These are phyloP conservation scores for Chloranthus sessilifolius DNA, from an alignment of 164 flowering plant genomes.

Conservation along the genomic window DNA sequence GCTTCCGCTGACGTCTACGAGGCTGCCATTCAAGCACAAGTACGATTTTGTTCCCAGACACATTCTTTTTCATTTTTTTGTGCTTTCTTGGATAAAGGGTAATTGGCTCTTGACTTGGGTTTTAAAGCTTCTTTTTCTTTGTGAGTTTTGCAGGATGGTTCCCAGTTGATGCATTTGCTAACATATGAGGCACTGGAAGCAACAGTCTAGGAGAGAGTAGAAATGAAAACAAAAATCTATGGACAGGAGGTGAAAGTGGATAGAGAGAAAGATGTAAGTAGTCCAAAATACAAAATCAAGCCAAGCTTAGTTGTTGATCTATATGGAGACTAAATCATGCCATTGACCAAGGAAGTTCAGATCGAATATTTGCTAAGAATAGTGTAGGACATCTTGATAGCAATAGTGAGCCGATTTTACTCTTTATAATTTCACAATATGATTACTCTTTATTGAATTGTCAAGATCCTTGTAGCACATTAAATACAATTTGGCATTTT, in stretches of 20 bases:
- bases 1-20: conserved; percentile 54
- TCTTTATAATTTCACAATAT: no score
- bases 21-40: conserved; percentile 67
- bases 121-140: background rate
- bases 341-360: conserved; percentile 82
- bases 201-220: conserved; percentile 55
- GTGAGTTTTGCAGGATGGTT: conserved; percentile 43
- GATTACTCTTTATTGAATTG: no score
- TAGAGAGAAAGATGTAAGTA: conserved; percentile 18
- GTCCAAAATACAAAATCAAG: conserved; percentile 59
- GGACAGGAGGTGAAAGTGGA: conserved; percentile 46
- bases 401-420: no score
- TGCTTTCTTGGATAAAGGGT: background rate
- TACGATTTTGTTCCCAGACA: conserved; percentile 15
- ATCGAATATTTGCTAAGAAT: conserved; percentile 62
- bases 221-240: conserved; percentile 54
- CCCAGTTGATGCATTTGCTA: conserved; percentile 47
- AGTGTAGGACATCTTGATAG: no score
- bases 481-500: no score
- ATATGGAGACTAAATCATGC: conserved; percentile 89
- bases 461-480: no score
- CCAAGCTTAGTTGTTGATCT: conserved; percentile 71
- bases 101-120: background rate
- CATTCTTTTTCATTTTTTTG: background rate
- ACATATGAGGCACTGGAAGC: conserved; percentile 71